phyloP scores from a whole-genome alignment of 805 yeast genomes.

The Saitoella complicata region DNA sequence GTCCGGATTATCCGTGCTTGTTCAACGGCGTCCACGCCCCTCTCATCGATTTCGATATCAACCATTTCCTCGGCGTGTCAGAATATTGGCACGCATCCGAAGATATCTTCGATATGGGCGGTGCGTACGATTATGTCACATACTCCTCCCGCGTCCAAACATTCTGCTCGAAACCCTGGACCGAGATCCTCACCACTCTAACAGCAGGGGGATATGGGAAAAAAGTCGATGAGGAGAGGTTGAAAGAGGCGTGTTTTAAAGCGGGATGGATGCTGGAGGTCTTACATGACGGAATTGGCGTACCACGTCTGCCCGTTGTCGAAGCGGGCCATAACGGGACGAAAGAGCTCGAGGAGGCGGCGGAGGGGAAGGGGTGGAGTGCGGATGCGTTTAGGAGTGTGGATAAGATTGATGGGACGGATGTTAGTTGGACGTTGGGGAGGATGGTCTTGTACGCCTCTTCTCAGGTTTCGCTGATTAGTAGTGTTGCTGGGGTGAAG shows the following conservation, averaged over 20 bases:
- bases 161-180: conserved; percentile 71
- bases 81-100: conserved; percentile 90
- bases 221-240: conserved; percentile 36
- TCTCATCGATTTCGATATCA: conserved; percentile 56
- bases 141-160: conserved; percentile 50
- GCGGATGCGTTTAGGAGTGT: conserved; percentile 66
- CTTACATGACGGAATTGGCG: conserved; percentile 78
- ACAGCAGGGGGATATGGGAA: conserved; percentile 41
- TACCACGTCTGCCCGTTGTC: conserved; percentile 33
- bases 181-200: conserved; percentile 29
- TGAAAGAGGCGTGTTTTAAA: conserved; percentile 76
- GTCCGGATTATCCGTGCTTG: conserved; percentile 75
- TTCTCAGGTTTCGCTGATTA: conserved; percentile 31
- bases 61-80: conserved; percentile 80
- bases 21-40: conserved; percentile 96
- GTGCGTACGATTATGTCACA: conserved; percentile 61
- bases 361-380: conserved; percentile 6
- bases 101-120: conserved; percentile 77
- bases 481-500: neutral
- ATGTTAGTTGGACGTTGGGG: conserved; percentile 91
- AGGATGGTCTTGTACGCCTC: conserved; percentile 71
- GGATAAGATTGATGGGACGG: conserved; percentile 62
- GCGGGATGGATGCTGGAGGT: conserved; percentile 87
- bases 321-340: conserved; percentile 1
- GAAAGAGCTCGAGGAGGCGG: conserved; percentile 3